Percentiles rank a stretch among this genome's conserved stretches.
These are phyloP conservation scores for Corymbia citriodora DNA, from an alignment of 441 rosid species.

Conservation along the genomic window DNA sequence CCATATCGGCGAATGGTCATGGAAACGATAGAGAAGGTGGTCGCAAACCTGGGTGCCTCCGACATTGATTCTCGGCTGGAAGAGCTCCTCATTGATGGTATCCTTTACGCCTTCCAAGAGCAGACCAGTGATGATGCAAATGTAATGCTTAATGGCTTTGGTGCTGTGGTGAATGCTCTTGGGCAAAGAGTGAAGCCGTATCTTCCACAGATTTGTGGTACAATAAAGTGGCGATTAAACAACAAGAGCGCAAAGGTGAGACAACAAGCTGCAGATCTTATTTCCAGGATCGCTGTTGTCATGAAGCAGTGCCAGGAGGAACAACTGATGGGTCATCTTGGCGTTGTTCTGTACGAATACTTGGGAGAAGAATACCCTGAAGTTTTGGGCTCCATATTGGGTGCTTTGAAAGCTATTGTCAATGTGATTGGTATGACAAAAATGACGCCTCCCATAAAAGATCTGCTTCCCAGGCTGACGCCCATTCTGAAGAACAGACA, in stretches of 20 bases:
- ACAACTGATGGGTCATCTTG: slow-evolving; percentile 98
- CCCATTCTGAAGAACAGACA: slow-evolving; percentile 97
- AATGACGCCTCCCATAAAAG: slow-evolving; percentile 99
- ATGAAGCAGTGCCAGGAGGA: slow-evolving; percentile 99
- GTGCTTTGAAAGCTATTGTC: slow-evolving; percentile 96
- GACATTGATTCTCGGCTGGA: slow-evolving; percentile 89
- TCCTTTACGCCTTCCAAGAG: slow-evolving; percentile 96
- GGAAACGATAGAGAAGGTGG: slow-evolving; percentile 97
- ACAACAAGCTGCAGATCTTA: slow-evolving; percentile 98
- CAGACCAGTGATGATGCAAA: slow-evolving; percentile 96
- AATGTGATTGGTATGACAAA: slow-evolving; percentile 98
- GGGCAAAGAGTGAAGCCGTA: slow-evolving; percentile 97
- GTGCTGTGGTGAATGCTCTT: slow-evolving; percentile 93
- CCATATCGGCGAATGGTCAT: slow-evolving; percentile 88
- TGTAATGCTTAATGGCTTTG: slow-evolving; percentile 98
- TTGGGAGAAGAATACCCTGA: slow-evolving; percentile 98
- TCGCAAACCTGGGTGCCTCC: slow-evolving; percentile 84
- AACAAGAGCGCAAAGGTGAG: slow-evolving; percentile 97
- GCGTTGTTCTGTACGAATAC: slow-evolving; percentile 91
- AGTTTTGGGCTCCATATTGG: slow-evolving; percentile 93
- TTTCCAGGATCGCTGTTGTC: slow-evolving; percentile 90
- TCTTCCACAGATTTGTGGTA: slow-evolving; percentile 99
- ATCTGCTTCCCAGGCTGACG: slow-evolving; percentile 93
- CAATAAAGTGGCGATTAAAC: slow-evolving; percentile 98
- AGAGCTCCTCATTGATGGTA: slow-evolving; percentile 96